Evolutionary conservation across 164 flowering plant genomes (phyloP).

Genomic region (Taxillus chinensis): DNA sequence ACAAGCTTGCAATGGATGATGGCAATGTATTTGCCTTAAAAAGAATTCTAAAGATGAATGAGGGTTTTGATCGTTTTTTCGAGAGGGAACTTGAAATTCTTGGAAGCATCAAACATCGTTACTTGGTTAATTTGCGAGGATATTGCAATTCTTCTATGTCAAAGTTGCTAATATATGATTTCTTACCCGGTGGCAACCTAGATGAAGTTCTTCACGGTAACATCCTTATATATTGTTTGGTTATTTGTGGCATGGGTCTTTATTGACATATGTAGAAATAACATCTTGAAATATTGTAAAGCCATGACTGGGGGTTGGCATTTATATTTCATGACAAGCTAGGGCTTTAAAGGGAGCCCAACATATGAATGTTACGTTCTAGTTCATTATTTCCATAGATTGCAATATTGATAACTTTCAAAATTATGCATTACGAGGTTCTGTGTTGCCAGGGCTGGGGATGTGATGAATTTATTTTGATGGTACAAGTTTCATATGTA

Average conservation of each 20-base stretch:
- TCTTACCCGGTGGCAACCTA: constrained; percentile 82
- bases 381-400: background rate
- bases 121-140: constrained; percentile 87
- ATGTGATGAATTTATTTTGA: background rate
- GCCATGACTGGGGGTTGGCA: too few species aligned
- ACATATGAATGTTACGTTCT: too few species aligned
- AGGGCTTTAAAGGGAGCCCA: too few species aligned
- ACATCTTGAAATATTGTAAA: too few species aligned
- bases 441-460: background rate
- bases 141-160: constrained; percentile 96
- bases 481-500: background rate
- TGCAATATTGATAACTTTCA: background rate
- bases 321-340: too few species aligned
- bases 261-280: background rate
- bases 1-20: constrained; percentile 95
- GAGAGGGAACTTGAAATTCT: constrained; percentile 98
- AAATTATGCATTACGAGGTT: background rate
- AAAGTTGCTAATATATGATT: constrained; percentile 85
- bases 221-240: constrained; percentile 5
- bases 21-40: constrained; percentile 90
- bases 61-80: constrained; percentile 84
- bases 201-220: constrained; percentile 96
- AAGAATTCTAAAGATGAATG: constrained; percentile 77
- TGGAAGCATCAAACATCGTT: constrained; percentile 91
- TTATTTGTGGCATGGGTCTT: background rate